phyloP scores from a whole-genome alignment of 164 flowering plant species.

The Liriodendron chinense region DNA sequence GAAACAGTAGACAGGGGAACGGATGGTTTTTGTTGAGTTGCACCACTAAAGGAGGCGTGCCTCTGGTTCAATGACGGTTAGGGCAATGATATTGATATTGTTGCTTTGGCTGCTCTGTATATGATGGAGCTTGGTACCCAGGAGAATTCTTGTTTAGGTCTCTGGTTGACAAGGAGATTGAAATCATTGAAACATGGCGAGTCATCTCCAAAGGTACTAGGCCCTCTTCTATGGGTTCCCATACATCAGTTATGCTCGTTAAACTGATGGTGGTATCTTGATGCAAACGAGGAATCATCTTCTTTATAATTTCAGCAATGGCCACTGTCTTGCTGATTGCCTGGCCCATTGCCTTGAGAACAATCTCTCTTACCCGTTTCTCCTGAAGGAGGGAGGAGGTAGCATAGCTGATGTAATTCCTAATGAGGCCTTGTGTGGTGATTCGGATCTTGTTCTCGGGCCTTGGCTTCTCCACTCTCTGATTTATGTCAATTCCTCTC shows the following conservation, averaged over 20 bases:
- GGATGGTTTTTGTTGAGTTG: too few species aligned
- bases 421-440: conserved; percentile 65
- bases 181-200: conserved; percentile 86
- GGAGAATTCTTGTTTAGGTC: conserved; percentile 74
- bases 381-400: conserved; percentile 76
- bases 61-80: too few species aligned
- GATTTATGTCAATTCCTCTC: conserved; percentile 56
- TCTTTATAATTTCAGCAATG: conserved; percentile 75
- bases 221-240: too few species aligned
- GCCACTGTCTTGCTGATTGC: conserved; percentile 92
- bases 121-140: conserved; percentile 83
- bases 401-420: conserved; percentile 77
- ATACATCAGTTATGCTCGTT: too few species aligned
- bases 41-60: too few species aligned
- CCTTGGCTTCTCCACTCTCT: conserved; percentile 64
- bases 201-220: conserved; percentile 58
- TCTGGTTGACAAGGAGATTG: conserved; percentile 62
- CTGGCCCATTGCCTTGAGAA: conserved; percentile 91
- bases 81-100: conserved; percentile 36
- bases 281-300: too few species aligned
- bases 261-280: too few species aligned
- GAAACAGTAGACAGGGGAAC: too few species aligned
- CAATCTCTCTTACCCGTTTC: conserved; percentile 57
- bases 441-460: conserved; percentile 78
- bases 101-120: conserved; percentile 40